A percentile compares a stretch with the other conserved stretches of the same genome.
These are phyloP conservation scores for Calycina herbarum DNA, from an alignment of 2,329 filamentous ascomycete genomes.

Conservation along the genomic window DNA sequence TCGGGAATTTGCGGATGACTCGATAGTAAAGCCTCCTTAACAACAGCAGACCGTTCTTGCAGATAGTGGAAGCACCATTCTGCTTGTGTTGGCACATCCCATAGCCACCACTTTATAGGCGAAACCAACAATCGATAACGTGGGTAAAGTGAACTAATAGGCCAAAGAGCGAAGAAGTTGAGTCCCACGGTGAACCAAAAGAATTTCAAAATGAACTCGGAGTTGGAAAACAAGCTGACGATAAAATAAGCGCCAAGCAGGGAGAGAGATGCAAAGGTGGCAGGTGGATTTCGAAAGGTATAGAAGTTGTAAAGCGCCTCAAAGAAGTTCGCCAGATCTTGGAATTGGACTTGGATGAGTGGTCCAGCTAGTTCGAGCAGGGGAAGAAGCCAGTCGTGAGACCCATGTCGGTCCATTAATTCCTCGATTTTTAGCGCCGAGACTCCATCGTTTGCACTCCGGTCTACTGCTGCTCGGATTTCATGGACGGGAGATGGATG, in stretches of 20 bases:
- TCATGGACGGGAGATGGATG: slow-evolving; percentile 20
- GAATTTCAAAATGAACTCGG: slow-evolving; percentile 36
- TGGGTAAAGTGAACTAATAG: slow-evolving; percentile 37
- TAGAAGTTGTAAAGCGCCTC: slow-evolving; percentile 42
- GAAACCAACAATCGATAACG: slow-evolving; percentile 41
- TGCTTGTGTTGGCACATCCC: slow-evolving; percentile 41
- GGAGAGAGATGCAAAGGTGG: slow-evolving; percentile 33
- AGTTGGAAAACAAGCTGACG: slow-evolving; percentile 29
- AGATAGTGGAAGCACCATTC: slow-evolving; percentile 39
- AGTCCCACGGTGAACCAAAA: slow-evolving; percentile 35
- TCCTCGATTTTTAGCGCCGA: slow-evolving; percentile 39
- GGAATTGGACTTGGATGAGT: slow-evolving; percentile 39
- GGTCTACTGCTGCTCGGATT: slow-evolving; percentile 32
- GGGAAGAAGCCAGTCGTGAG: slow-evolving; percentile 38
- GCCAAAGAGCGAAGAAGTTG: slow-evolving; percentile 39
- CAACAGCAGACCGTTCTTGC: slow-evolving; percentile 20
- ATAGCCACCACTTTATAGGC: slow-evolving; percentile 38
- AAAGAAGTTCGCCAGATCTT: slow-evolving; percentile 39
- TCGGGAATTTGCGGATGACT: background rate
- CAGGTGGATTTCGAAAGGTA: slow-evolving; percentile 38
- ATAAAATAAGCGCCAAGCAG: slow-evolving; percentile 32
- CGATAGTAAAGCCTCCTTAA: slow-evolving; percentile 11
- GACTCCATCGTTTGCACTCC: slow-evolving; percentile 35
- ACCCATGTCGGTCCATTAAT: slow-evolving; percentile 40
- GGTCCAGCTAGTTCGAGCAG: slow-evolving; percentile 33